Conservation (phyloP, 108 stramenopile species). For the Nitzschia sp. region DNA sequence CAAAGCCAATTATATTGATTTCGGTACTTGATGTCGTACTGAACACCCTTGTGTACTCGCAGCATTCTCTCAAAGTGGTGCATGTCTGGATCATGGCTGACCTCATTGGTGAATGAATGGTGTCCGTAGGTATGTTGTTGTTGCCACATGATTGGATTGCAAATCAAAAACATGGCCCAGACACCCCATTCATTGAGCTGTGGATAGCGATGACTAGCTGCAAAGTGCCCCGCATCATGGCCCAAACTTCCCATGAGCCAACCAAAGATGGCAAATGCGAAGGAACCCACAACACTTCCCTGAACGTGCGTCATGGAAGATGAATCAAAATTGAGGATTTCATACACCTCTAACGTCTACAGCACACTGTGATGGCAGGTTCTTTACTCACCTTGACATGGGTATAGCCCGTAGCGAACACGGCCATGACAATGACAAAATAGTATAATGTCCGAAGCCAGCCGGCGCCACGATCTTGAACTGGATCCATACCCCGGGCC, state of each 20-base stretch:
- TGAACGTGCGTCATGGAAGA: constrained; percentile 21
- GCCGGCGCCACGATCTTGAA: constrained; percentile 41
- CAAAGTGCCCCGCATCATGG: constrained; percentile 73
- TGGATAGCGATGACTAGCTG: constrained; percentile 34
- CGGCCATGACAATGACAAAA: constrained; percentile 12
- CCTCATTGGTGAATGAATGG: constrained; percentile 66
- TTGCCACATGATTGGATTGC: constrained; percentile 73
- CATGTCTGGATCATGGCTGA: constrained; percentile 67
- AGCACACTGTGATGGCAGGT: too few species aligned
- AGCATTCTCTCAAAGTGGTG: constrained; percentile 57
- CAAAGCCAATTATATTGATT: constrained; percentile 39
- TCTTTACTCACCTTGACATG: constrained; percentile 50
- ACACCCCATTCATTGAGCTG: constrained; percentile 44
- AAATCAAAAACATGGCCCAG: constrained; percentile 59
- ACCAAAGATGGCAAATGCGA: constrained; percentile 49
- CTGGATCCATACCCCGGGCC: constrained; percentile 46
- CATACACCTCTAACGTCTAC: too few species aligned
- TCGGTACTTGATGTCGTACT: constrained; percentile 18
- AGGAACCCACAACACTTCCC: constrained; percentile 45
- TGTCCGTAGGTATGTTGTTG: constrained; percentile 80
- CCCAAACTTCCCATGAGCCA: constrained; percentile 71
- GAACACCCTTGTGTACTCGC: constrained; percentile 45
- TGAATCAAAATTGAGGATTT: too few species aligned
- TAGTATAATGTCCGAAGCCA: constrained; percentile 35
- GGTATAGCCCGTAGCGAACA: constrained; percentile 19